Evolutionary conservation across 805 yeast species (phyloP).

Genomic region (Saccharomycopsis javanensis): DNA sequence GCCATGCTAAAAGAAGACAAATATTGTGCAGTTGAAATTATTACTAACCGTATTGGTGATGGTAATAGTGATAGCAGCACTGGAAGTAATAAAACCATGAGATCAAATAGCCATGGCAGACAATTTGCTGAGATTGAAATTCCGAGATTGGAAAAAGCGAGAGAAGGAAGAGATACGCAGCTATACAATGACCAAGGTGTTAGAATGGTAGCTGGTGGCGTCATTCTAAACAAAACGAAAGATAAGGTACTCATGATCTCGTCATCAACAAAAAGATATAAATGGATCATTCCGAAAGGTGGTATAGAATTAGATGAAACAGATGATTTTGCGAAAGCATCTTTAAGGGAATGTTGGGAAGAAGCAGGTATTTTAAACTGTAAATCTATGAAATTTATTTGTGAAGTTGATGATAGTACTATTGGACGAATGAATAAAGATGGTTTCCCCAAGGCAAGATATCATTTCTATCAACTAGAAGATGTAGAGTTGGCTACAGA

Average conservation of each 20-base stretch:
- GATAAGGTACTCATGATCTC: slow-evolving; percentile 67
- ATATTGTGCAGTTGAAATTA: too few species aligned
- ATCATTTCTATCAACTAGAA: slow-evolving; percentile 74
- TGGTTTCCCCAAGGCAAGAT: slow-evolving; percentile 64
- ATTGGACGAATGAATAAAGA: slow-evolving; percentile 2
- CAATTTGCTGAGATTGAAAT: neutral
- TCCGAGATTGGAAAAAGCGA: neutral
- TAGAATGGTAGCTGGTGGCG: slow-evolving; percentile 87
- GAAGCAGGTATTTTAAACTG: slow-evolving; percentile 84
- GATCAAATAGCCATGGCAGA: neutral
- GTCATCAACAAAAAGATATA: slow-evolving; percentile 55
- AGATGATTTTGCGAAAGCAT: slow-evolving; percentile 37
- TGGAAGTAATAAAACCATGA: neutral
- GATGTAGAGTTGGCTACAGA: slow-evolving; percentile 42
- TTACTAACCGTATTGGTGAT: too few species aligned
- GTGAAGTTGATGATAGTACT: slow-evolving; percentile 48
- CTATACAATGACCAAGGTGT: slow-evolving; percentile 40
- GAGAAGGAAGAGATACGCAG: neutral
- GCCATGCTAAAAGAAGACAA: too few species aligned
- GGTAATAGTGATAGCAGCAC: neutral
- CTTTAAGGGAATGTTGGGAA: slow-evolving; percentile 93
- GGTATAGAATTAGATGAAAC: slow-evolving; percentile 84
- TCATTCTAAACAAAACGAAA: slow-evolving; percentile 51
- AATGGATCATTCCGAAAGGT: slow-evolving; percentile 93
- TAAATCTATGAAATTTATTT: slow-evolving; percentile 42